phyloP scores from a whole-genome alignment of 176 grass and related monocot genomes.

The Pharus latifolius region DNA sequence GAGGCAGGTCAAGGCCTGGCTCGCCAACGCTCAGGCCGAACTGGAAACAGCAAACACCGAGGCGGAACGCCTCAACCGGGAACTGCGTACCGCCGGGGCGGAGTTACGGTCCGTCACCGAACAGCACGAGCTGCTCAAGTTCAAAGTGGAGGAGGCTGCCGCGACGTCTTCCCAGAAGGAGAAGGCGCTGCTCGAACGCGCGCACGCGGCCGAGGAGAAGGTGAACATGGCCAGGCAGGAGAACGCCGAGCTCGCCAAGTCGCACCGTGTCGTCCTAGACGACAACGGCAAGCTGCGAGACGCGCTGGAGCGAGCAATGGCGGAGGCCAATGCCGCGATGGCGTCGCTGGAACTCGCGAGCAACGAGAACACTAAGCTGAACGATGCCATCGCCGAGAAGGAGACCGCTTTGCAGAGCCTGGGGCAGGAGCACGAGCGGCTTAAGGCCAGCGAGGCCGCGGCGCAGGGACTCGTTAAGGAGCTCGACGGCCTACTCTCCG shows the following conservation, averaged over 20 bases:
- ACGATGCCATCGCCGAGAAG: constrained; percentile 33
- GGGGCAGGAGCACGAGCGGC: constrained; percentile 41
- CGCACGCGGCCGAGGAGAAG: constrained; percentile 49
- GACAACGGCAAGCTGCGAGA: constrained; percentile 50
- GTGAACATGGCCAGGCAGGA: constrained; percentile 17
- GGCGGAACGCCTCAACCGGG: not conserved
- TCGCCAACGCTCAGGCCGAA: constrained; percentile 43
- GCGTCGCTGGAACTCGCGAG: constrained; percentile 39
- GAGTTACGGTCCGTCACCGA: constrained; percentile 25
- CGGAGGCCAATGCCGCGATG: constrained; percentile 36
- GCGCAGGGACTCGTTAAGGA: constrained; percentile 48
- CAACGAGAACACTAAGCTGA: constrained; percentile 37
- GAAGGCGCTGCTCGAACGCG: constrained; percentile 54
- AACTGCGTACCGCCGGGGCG: constrained; percentile 28
- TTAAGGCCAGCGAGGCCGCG: constrained; percentile 59
- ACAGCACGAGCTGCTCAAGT: constrained; percentile 23
- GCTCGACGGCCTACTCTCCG: constrained; percentile 37
- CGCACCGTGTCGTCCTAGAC: constrained; percentile 23
- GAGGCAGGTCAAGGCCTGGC: constrained; percentile 48
- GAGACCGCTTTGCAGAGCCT: constrained; percentile 25
- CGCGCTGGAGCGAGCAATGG: constrained; percentile 51
- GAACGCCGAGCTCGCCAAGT: constrained; percentile 22
- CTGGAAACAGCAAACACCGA: constrained; percentile 35
- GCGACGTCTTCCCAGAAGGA: constrained; percentile 56
- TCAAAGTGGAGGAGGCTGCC: constrained; percentile 45